These are phyloP conservation scores for Aspergillus egyptiacus DNA, from an alignment of 495 filamentous ascomycete genomes.

Conservation along the genomic window DNA sequence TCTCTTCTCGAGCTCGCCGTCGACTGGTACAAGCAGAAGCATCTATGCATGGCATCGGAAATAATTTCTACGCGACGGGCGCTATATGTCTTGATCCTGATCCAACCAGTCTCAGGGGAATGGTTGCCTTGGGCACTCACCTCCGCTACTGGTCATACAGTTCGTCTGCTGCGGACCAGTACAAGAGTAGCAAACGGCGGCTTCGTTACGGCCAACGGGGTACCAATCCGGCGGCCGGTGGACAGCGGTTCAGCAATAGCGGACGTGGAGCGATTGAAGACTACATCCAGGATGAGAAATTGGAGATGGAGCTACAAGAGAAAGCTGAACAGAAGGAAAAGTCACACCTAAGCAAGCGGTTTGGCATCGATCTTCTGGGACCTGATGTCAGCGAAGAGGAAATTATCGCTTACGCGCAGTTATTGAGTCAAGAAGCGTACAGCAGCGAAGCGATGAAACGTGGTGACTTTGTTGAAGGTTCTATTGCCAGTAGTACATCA, in stretches of 20 bases:
- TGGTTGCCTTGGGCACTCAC: constrained; percentile 80
- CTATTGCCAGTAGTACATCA: constrained; percentile 39
- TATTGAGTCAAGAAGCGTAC: constrained; percentile 78
- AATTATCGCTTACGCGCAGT: constrained; percentile 76
- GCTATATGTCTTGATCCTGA: constrained; percentile 86
- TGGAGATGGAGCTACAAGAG: constrained; percentile 73
- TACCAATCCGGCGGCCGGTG: constrained; percentile 48
- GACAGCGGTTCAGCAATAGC: constrained; percentile 51
- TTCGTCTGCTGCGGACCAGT: constrained; percentile 59
- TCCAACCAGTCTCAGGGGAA: constrained; percentile 80
- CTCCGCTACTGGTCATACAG: constrained; percentile 93
- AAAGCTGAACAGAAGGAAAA: constrained; percentile 55
- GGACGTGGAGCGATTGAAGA: constrained; percentile 61
- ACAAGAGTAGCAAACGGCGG: constrained; percentile 57
- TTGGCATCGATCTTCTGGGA: constrained; percentile 73
- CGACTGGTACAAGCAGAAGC: constrained; percentile 67
- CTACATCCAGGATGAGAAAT: constrained; percentile 76
- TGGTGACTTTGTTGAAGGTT: constrained; percentile 45
- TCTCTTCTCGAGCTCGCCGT: constrained; percentile 72
- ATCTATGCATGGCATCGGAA: constrained; percentile 56
- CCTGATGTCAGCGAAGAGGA: constrained; percentile 76
- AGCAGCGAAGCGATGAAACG: constrained; percentile 55
- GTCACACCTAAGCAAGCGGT: constrained; percentile 63
- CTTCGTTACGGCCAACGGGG: constrained; percentile 55
- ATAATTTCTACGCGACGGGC: constrained; percentile 77